phyloP scores from a whole-genome alignment of 768 basidiomycete species.

The Mycena epipterygia region DNA sequence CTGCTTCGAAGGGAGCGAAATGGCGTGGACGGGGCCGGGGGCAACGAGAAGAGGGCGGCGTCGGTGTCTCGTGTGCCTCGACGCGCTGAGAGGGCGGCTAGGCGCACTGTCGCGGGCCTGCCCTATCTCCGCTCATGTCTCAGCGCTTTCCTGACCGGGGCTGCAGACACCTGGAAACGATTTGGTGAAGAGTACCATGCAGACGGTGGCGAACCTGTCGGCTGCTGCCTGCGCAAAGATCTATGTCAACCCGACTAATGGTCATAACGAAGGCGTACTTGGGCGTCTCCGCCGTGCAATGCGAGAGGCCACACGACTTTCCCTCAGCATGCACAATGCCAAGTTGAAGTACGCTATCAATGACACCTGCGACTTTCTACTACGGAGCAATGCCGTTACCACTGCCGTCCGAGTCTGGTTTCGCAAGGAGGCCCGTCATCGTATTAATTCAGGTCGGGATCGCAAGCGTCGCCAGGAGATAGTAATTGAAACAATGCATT shows the following conservation, averaged over 20 bases:
- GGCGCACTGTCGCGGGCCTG: slow-evolving; percentile 21
- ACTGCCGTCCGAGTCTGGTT: not conserved
- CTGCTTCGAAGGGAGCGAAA: too few species aligned
- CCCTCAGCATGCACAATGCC: not conserved
- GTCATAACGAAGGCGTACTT: slow-evolving; percentile 41
- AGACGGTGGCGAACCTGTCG: not conserved
- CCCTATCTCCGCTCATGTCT: slow-evolving; percentile 35
- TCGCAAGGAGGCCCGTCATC: not conserved
- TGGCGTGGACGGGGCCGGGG: too few species aligned
- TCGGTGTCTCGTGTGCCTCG: too few species aligned
- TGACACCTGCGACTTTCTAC: slow-evolving; percentile 2
- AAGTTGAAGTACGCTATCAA: slow-evolving; percentile 9
- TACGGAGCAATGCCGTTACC: slow-evolving; percentile 3
- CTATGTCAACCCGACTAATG: slow-evolving; percentile 41
- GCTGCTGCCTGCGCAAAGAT: slow-evolving; percentile 19
- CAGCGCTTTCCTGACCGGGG: slow-evolving; percentile 43
- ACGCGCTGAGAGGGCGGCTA: too few species aligned
- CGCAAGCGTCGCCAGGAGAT: not conserved
- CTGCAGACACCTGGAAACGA: slow-evolving; percentile 41
- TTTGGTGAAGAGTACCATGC: slow-evolving; percentile 42
- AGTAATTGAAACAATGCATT: too few species aligned
- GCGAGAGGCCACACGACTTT: not conserved
- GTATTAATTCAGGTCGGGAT: not conserved
- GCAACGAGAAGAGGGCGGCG: too few species aligned
- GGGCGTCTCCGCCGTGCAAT: slow-evolving; percentile 29